phyloP scores from a whole-genome alignment of 306 rosid species.

The Hylodesmum podocarpum region DNA sequence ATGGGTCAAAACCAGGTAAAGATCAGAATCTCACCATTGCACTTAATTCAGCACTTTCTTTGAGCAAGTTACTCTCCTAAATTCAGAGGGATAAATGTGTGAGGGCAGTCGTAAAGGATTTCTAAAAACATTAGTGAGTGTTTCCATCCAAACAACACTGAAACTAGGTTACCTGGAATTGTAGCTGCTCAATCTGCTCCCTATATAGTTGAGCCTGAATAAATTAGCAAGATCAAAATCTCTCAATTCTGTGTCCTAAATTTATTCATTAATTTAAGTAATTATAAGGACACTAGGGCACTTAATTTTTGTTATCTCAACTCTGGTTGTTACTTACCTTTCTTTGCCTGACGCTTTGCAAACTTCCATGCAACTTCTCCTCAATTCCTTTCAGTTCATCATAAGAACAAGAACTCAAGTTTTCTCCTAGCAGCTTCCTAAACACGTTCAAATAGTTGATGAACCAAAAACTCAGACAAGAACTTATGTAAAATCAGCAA shows the following conservation, averaged over 20 bases:
- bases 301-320: background rate
- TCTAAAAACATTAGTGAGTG: background rate
- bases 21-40: conserved; percentile 40
- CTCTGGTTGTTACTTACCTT: conserved; percentile 44
- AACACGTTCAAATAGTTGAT: conserved; percentile 11
- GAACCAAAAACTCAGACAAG: background rate
- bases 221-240: background rate
- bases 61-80: conserved; percentile 52
- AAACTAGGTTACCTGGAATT: conserved; percentile 40
- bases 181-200: conserved; percentile 43
- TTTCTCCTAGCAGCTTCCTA: conserved; percentile 66
- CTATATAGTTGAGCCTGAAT: conserved; percentile 38
- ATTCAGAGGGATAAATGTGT: background rate
- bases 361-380: conserved; percentile 47
- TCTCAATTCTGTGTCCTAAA: background rate
- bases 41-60: conserved; percentile 42
- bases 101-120: background rate
- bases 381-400: conserved; percentile 51
- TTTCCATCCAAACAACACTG: background rate
- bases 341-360: conserved; percentile 42
- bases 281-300: background rate
- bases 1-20: background rate
- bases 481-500: background rate
- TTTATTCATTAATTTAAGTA: background rate
- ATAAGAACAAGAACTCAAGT: conserved; percentile 42